Evolutionary conservation across 2,329 filamentous ascomycete species (phyloP).

Genomic region (Beauveria medogensis): DNA sequence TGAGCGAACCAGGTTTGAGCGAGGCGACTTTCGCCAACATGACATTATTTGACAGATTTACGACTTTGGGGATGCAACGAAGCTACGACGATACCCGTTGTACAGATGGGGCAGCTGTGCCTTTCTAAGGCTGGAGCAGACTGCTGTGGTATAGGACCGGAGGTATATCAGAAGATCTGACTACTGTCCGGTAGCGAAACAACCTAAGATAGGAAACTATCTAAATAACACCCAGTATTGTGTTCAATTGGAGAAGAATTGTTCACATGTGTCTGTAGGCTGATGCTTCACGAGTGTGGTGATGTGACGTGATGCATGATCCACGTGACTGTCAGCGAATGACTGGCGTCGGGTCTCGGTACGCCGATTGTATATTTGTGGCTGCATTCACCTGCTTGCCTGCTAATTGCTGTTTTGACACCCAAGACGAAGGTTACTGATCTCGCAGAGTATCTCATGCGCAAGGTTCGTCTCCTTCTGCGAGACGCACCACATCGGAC

Average conservation of each 20-base stretch:
- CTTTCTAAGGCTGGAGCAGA: neutral
- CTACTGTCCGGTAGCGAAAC: neutral
- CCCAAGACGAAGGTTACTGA: neutral
- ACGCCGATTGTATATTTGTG: too few species aligned
- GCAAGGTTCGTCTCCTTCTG: too few species aligned
- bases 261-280: neutral
- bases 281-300: neutral
- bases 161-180: neutral
- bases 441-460: too few species aligned
- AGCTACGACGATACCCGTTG: conserved; percentile 8
- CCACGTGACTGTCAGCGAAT: too few species aligned
- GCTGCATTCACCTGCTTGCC: too few species aligned
- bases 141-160: neutral
- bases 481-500: too few species aligned
- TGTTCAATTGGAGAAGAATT: neutral
- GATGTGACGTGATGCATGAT: too few species aligned
- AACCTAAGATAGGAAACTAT: neutral
- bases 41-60: conserved; percentile 8
- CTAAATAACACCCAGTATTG: neutral
- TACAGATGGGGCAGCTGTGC: neutral
- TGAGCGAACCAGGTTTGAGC: conserved; percentile 6
- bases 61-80: neutral
- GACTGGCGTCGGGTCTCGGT: too few species aligned
- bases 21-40: conserved; percentile 6
- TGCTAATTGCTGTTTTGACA: neutral